phyloP scores from a whole-genome alignment of 306 rosid genomes.

The Vicia sativa region DNA sequence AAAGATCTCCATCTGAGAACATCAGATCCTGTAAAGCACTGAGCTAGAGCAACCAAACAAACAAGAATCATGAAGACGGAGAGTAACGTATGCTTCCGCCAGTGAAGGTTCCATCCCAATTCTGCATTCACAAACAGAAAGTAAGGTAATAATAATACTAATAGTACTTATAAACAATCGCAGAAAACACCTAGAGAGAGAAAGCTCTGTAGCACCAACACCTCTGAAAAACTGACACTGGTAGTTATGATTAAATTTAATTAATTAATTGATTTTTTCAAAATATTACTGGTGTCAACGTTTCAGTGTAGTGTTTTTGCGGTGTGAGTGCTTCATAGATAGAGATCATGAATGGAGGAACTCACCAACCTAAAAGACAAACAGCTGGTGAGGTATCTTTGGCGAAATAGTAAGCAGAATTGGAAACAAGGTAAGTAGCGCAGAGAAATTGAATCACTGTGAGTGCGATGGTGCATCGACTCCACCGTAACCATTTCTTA shows the following conservation, averaged over 20 bases:
- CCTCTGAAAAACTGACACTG: too few species aligned
- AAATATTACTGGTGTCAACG: too few species aligned
- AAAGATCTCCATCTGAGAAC: slow-evolving; percentile 84
- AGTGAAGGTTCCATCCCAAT: slow-evolving; percentile 31
- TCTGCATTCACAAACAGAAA: slow-evolving; percentile 42
- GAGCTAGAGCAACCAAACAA: slow-evolving; percentile 57
- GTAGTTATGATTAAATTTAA: too few species aligned
- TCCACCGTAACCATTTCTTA: slow-evolving; percentile 84
- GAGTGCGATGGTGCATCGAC: slow-evolving; percentile 52
- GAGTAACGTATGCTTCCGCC: slow-evolving; percentile 51
- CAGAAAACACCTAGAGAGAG: background rate
- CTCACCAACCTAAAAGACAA: slow-evolving; percentile 67
- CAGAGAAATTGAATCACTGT: slow-evolving; percentile 57
- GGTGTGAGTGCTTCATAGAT: background rate
- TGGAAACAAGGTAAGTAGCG: slow-evolving; percentile 59
- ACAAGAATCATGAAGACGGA: slow-evolving; percentile 47
- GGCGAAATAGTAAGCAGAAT: slow-evolving; percentile 41
- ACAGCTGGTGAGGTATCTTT: slow-evolving; percentile 23
- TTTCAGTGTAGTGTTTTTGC: too few species aligned
- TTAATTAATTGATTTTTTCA: too few species aligned
- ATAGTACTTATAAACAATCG: background rate
- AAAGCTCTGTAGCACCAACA: background rate
- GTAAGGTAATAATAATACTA: background rate
- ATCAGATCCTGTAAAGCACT: slow-evolving; percentile 72
- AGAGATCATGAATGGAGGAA: slow-evolving; percentile 11